Conservation (phyloP, 139 green algal genomes). For the Chlorella sorokiniana region DNA sequence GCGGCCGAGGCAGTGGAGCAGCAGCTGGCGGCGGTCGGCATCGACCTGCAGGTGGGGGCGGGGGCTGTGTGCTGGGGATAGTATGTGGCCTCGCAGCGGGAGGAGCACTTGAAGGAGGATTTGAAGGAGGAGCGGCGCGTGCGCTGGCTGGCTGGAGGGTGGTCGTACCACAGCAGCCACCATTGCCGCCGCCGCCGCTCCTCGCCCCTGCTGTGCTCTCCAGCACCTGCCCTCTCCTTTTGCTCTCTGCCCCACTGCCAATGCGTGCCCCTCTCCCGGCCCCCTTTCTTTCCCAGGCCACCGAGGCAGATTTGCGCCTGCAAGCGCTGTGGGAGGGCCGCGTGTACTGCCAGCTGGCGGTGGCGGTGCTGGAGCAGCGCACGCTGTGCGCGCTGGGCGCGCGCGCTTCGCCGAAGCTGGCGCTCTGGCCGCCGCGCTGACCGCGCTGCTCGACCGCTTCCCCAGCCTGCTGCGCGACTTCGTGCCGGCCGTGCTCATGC, state of each 20-base stretch:
- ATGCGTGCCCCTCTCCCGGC: not conserved
- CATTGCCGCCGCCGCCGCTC: not conserved
- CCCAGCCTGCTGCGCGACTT: constrained; percentile 25
- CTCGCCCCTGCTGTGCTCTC: not conserved
- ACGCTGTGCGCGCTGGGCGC: constrained; percentile 16
- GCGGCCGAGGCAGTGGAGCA: constrained; percentile 21
- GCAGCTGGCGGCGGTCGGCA: constrained; percentile 1
- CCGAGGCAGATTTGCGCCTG: not conserved
- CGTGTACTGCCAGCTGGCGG: constrained; percentile 20
- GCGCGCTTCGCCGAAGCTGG: constrained; percentile 14
- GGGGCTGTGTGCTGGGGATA: not conserved
- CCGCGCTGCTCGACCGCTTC: constrained; percentile 26
- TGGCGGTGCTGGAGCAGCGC: constrained; percentile 29
- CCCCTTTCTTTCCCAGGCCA: constrained; percentile 6
- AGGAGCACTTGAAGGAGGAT: no score
- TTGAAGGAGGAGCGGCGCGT: no score
- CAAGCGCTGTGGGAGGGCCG: constrained; percentile 9
- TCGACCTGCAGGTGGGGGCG: constrained; percentile 4
- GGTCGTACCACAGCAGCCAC: not conserved
- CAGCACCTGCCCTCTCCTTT: not conserved
- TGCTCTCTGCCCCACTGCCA: not conserved
- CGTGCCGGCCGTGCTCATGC: constrained; percentile 13
- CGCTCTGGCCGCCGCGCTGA: not conserved
- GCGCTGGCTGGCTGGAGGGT: no score
- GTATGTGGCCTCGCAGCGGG: no score